Percentiles rank a stretch among this genome's conserved stretches.
Evolutionary conservation across 2,329 filamentous ascomycete species (phyloP).

Genomic region (Aspergillus texensis): DNA sequence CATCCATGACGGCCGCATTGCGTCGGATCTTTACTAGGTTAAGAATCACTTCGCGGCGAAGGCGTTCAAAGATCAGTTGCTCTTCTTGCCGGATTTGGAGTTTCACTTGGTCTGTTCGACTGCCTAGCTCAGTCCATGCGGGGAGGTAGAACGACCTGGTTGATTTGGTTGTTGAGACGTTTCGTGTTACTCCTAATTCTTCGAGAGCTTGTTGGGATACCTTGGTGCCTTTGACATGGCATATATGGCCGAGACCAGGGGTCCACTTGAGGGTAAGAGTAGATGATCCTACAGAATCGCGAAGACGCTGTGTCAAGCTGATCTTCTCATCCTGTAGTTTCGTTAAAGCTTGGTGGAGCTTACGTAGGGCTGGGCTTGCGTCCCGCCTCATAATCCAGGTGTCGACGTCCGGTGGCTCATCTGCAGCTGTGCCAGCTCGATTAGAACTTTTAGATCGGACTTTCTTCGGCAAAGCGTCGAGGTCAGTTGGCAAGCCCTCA

Average conservation of each 20-base stretch:
- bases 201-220: conserved; percentile 57
- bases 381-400: conserved; percentile 65
- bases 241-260: conserved; percentile 83
- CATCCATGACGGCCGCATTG: conserved; percentile 89
- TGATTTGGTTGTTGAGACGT: conserved; percentile 76
- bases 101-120: conserved; percentile 74
- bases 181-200: conserved; percentile 50
- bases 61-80: conserved; percentile 71
- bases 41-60: conserved; percentile 75
- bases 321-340: conserved; percentile 62
- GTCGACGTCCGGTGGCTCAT: conserved; percentile 50
- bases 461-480: conserved; percentile 59
- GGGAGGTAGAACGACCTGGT: conserved; percentile 83
- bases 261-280: conserved; percentile 83
- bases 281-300: conserved; percentile 61
- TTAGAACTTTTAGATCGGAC: conserved; percentile 33
- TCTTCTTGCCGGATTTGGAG: conserved; percentile 82
- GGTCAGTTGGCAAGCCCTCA: conserved; percentile 64
- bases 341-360: conserved; percentile 70
- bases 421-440: conserved; percentile 30
- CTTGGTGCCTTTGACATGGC: conserved; percentile 79
- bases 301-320: conserved; percentile 63
- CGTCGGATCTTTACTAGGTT: conserved; percentile 84
- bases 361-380: conserved; percentile 68
- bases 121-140: conserved; percentile 82